These are phyloP conservation scores for Primulina huaijiensis DNA, from an alignment of 257 asterid species.

Conservation along the genomic window DNA sequence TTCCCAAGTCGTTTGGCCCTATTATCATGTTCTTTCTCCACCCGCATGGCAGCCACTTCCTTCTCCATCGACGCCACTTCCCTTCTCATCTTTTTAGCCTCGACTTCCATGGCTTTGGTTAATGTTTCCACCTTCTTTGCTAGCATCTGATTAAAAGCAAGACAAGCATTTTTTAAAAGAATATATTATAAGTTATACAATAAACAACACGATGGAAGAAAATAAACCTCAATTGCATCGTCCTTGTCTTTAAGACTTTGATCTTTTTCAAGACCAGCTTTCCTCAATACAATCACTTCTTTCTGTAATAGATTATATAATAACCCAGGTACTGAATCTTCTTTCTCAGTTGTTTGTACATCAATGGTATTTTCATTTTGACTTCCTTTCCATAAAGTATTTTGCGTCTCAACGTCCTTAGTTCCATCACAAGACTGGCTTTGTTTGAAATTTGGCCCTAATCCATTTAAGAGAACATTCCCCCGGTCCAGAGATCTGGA, in stretches of 20 bases:
- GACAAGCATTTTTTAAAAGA: conserved; percentile 19
- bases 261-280: conserved; percentile 91
- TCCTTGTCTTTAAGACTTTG: conserved; percentile 97
- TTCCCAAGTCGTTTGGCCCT: conserved; percentile 67
- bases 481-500: conserved; percentile 80
- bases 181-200: conserved; percentile 14
- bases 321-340: conserved; percentile 78
- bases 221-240: conserved; percentile 89
- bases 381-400: conserved; percentile 60
- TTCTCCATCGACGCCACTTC: conserved; percentile 99
- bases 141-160: conserved; percentile 56
- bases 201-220: conserved; percentile 19
- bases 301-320: conserved; percentile 82
- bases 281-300: conserved; percentile 84
- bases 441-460: conserved; percentile 85
- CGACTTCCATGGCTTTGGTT: conserved; percentile 97
- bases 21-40: conserved; percentile 78
- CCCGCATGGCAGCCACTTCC: conserved; percentile 97
- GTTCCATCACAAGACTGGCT: conserved; percentile 90
- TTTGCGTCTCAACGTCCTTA: conserved; percentile 60
- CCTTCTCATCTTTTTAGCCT: conserved; percentile 97
- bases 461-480: conserved; percentile 76
- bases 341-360: conserved; percentile 44
- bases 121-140: conserved; percentile 95
- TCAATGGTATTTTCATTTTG: conserved; percentile 64